A percentile compares a stretch with the other conserved stretches of the same genome.
Conservation (phyloP, 306 rosid species). For the Sicyos edulis region DNA sequence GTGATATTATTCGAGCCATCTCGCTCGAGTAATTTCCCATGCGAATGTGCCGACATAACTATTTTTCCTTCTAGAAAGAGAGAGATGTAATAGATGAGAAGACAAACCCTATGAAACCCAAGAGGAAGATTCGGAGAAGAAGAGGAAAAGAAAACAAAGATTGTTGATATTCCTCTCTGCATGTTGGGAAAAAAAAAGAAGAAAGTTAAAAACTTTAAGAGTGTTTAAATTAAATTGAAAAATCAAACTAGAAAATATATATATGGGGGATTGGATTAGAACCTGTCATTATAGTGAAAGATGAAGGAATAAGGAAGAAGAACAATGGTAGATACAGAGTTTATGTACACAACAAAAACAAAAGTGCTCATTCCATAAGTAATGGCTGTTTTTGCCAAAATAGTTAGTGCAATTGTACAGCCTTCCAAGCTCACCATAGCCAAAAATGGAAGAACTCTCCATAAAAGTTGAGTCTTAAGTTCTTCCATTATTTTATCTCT, state of each 20-base stretch:
- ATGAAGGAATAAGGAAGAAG: conserved; percentile 54
- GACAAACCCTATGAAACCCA: conserved; percentile 68
- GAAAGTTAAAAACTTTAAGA: neutral
- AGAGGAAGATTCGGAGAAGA: conserved; percentile 48
- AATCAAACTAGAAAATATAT: neutral
- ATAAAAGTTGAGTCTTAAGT: conserved; percentile 23
- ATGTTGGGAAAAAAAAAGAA: neutral
- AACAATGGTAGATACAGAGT: conserved; percentile 43
- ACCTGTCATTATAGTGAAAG: conserved; percentile 38
- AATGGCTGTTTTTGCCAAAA: conserved; percentile 54
- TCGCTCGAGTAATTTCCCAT: too few relatives aligned
- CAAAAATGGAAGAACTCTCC: conserved; percentile 43
- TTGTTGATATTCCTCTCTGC: conserved; percentile 36
- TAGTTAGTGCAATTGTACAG: conserved; percentile 53
- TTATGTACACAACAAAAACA: conserved; percentile 62
- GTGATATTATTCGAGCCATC: too few relatives aligned
- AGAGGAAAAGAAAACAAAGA: conserved; percentile 46
- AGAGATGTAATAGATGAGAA: neutral
- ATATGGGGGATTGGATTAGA: neutral
- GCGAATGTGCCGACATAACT: too few relatives aligned
- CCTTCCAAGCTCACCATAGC: conserved; percentile 67
- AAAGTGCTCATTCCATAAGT: conserved; percentile 61
- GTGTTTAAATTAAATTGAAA: neutral
- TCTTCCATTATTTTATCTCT: conserved; percentile 7
- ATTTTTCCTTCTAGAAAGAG: neutral